Base-by-base conservation (phyloP, 108 stramenopile species). In the Nannochloropsis granulata region DNA sequence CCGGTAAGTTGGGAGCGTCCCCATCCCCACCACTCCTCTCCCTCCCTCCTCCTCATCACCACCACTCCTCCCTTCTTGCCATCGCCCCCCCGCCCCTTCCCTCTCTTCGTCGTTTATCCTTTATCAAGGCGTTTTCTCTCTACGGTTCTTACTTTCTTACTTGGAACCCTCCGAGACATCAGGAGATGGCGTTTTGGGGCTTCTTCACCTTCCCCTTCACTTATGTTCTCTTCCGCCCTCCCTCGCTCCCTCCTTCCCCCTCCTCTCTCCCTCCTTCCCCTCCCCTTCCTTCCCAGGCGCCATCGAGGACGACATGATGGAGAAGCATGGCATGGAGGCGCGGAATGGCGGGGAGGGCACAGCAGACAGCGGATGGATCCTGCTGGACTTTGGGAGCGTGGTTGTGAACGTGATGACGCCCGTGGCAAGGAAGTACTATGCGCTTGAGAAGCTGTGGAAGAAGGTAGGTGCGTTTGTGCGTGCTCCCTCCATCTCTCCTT, bases 331-430 rank as follows among this genome's bases (percentile, higher is more conserved):
- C 13, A 83, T 80, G 42, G 14, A 80, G 45, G 46, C 25, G 24
- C 43, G 10, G 42, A 21, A 16, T 0, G 2, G 14, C 12, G 13
- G 26, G 19, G 92, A 95, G 90, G 96, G 96, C 23, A 90, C 85
- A 45, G 94, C 95, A 23, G 94, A 95, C 26, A 92, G 92, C 81
- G 96, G 96, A 3, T 97, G 96, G 96, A 95, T 95, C 45, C 83
- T 97, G 43, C 83, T 97, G 84, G 96, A 97, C 90, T 97, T 93
- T 84, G 96, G 95, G 1, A 91, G 91, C 86, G 92, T 95, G 79
- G 94, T 96, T 91, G 94, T 95, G 12, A 94, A 97, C 85, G 91
- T 97, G 21, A 95, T 96, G 95, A 96, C 95, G 24, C 95, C 94
- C 16, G 93, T 94, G 86, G 92, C 93, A 79, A 84, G 96, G 44